These are phyloP conservation scores for Hyaloscypha bicolor DNA, from an alignment of 495 filamentous ascomycete species.

Conservation along the genomic window DNA sequence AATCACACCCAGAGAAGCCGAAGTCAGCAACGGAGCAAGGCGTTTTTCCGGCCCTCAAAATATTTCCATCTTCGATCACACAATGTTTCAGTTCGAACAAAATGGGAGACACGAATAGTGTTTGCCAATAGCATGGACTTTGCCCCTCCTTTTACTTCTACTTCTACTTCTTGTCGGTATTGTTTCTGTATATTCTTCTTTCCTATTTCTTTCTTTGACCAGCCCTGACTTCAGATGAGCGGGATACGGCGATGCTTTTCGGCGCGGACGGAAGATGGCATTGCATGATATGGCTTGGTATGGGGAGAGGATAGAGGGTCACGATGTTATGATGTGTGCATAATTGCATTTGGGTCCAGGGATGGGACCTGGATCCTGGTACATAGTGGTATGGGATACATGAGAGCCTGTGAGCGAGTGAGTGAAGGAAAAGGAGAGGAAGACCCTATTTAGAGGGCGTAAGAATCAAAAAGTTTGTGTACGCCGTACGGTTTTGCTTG, in stretches of 20 bases:
- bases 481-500: background rate
- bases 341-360: background rate
- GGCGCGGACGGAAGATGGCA: background rate
- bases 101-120: background rate
- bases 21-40: background rate
- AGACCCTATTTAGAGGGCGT: background rate
- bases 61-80: background rate
- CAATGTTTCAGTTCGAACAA: background rate
- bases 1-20: background rate
- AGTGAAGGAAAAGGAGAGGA: background rate
- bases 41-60: background rate
- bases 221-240: background rate
- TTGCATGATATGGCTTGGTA: background rate
- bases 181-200: background rate
- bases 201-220: background rate
- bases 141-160: background rate
- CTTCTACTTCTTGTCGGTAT: background rate
- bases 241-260: background rate
- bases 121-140: background rate
- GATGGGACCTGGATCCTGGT: background rate
- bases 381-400: background rate
- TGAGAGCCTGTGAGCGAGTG: background rate
- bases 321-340: conserved; percentile 1
- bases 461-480: background rate
- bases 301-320: background rate